Conservation (phyloP, 2,329 filamentous ascomycete species). For the Intubia oerlemansii region DNA sequence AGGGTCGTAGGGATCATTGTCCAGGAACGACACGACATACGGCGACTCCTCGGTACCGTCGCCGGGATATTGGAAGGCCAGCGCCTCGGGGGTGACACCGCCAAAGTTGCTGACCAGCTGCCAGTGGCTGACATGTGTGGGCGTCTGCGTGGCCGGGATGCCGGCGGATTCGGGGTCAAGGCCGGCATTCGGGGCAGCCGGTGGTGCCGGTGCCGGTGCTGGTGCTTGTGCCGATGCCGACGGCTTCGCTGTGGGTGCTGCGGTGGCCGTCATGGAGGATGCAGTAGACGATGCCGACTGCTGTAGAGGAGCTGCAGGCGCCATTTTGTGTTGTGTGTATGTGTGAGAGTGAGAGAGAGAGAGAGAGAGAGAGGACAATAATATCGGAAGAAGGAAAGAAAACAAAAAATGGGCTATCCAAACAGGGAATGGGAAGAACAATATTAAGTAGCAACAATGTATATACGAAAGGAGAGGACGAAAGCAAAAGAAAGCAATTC, state of each 20-base stretch:
- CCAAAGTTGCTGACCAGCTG: conserved; percentile 33
- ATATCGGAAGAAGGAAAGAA: neutral
- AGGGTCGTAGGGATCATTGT: conserved; percentile 42
- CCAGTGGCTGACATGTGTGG: conserved; percentile 20
- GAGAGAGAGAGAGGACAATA: neutral
- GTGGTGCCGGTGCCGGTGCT: no score
- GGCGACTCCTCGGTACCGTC: conserved; percentile 45
- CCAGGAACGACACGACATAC: conserved; percentile 45
- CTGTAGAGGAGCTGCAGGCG: no score
- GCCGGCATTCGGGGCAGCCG: no score
- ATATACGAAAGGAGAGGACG: no score
- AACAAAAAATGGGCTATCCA: no score
- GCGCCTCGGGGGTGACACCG: conserved; percentile 32
- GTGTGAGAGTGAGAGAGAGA: neutral
- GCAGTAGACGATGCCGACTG: neutral
- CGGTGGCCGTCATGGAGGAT: conserved; percentile 1
- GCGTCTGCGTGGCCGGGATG: conserved; percentile 4
- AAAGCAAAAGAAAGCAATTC: no score
- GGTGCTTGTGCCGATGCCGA: no score
- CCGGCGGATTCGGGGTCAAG: no score
- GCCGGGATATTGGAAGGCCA: conserved; percentile 33
- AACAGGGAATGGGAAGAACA: no score
- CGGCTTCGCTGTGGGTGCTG: no score
- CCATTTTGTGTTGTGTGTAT: neutral
- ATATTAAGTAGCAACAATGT: no score